These are phyloP conservation scores for Posidonia australis DNA, from an alignment of 106 monocot species.

Conservation along the genomic window DNA sequence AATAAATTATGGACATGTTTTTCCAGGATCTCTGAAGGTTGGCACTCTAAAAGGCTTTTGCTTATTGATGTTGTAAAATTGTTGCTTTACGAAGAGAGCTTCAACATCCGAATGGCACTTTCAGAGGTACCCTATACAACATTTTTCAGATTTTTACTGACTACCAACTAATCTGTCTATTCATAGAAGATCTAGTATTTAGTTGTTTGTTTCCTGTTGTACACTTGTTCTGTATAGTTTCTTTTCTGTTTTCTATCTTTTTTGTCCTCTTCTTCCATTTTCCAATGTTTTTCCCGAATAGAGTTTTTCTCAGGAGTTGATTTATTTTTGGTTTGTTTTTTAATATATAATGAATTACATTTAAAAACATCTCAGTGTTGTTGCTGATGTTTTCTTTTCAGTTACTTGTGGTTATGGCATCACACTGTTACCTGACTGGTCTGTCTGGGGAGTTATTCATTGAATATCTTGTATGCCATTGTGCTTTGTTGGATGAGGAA, in stretches of 20 bases:
- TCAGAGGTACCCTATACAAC: slow-evolving; percentile 46
- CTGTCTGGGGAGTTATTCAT: slow-evolving; percentile 59
- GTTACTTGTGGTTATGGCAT: slow-evolving; percentile 97
- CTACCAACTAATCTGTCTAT: no score
- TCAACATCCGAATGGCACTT: slow-evolving; percentile 58
- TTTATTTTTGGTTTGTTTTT: no score
- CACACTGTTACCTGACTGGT: slow-evolving; percentile 79
- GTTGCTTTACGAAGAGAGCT: slow-evolving; percentile 58
- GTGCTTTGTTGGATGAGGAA: slow-evolving; percentile 70
- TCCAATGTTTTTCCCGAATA: no score
- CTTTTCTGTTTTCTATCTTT: no score
- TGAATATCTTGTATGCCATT: slow-evolving; percentile 73
- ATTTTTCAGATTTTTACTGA: background rate
- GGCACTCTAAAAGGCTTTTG: slow-evolving; percentile 63
- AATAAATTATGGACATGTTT: slow-evolving; percentile 1
- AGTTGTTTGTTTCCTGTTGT: no score
- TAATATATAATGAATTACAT: no score
- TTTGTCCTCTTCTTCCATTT: no score
- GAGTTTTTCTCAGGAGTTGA: no score
- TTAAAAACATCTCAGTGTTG: background rate
- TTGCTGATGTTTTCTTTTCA: slow-evolving; percentile 26
- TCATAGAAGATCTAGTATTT: no score
- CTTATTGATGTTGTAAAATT: slow-evolving; percentile 67
- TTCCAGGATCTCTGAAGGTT: slow-evolving; percentile 72
- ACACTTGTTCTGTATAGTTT: no score